Evolutionary conservation across 805 yeast genomes (phyloP), one percentile per base, ranked within the genome.

Genomic region (Yarrowia osloensis): DNA sequence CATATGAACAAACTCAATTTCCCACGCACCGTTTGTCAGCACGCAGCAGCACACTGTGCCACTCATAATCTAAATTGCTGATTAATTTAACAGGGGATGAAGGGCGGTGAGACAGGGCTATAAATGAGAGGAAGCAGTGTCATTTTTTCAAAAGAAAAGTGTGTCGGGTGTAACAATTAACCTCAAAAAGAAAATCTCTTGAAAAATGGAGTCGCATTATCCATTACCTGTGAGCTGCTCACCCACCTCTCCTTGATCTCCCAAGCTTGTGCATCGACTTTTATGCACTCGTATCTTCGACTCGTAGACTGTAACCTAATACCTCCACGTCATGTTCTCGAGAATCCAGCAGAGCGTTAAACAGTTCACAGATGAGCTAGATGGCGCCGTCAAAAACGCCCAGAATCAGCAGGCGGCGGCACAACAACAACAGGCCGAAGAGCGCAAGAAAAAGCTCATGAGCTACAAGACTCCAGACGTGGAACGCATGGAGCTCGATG

Each of bases 261-360:
- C 49, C 49, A 44, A 44, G 22, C 26, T 22, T 17, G 26, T 44
- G 29, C 57, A 50, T 33, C 21, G 42, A 24, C 33, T 35, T 54
- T 24, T 54, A 54, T 54, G 61, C 61, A 54, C 59, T 52, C 59
- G 59, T 33, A 35, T 54, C 44, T 24, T 37, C 33, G 40, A 33
- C 57, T 50, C 42, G 57, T 49, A 49, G 55, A 28, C 39, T 31
- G 55, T 35, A 54, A 54, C 61, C 61, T 54, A 54, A 54, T 54
- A 57, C 63, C 49, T 57, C 63, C 63, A 57, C 63, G 61, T 63
- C 61, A 85, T 86, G 89, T 82, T 86, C 71, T 81, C 84, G 52
- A 82, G 84, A 72, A 76, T 87, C 52, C 80, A 88, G 12, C 91
- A 88, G 78, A 73, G 87, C 11, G 83, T 88, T 63, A 87, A 88